Evolutionary conservation across 495 filamentous ascomycete species (phyloP), one percentile per base, ranked within the genome.

Genomic region (Penicillium herquei): DNA sequence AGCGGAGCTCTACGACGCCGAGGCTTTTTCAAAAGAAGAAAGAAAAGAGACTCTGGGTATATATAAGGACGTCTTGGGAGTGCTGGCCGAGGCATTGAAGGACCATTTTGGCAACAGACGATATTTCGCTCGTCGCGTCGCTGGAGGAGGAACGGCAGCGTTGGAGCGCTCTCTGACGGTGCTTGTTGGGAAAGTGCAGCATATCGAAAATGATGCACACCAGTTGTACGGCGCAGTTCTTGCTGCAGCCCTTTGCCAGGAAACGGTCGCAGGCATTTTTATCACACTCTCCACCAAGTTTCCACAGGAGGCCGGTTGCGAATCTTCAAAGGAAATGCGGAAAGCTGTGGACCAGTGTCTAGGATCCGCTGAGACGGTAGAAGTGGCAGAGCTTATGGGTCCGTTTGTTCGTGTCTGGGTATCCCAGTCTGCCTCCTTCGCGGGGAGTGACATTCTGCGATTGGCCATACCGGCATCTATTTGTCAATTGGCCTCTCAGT

Each of bases 191-290:
- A 86, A 58, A 81, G 81, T 55, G 57, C 66, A 65, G 51, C 51
- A 55, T 44, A 76, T 70, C 13, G 78, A 84, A 37, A 75, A 78
- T n/a, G 84, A 85, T 51, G 81, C 82, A 55, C 85, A 89, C 46
- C 87, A 91, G 66, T 73, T 96, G 2, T 95, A 95, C 72, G 91
- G 91, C 13, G 83, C 85, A 58, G 81, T 97, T n/a, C 76, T 97
- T 49, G 84, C 89, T 6, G 92, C 93, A 64, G 85, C 87, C 7
- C 70, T 96, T 39, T 89, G 90, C 50, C 89, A 96, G 65, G 84
- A 88, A 65, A 78, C 81, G 6, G 71, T 88, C 37, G 77, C 83
- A 34, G 70, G 76, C 49, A 61, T 76, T 30, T 77, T 77, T 52
- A 62, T 66, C 56, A 59, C 66, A 33, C 53, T 75, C 47, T 51